A percentile compares a stretch with the other conserved stretches of the same genome.
Evolutionary conservation across 805 yeast species (phyloP).

Genomic region (Komagataella phaffii): DNA sequence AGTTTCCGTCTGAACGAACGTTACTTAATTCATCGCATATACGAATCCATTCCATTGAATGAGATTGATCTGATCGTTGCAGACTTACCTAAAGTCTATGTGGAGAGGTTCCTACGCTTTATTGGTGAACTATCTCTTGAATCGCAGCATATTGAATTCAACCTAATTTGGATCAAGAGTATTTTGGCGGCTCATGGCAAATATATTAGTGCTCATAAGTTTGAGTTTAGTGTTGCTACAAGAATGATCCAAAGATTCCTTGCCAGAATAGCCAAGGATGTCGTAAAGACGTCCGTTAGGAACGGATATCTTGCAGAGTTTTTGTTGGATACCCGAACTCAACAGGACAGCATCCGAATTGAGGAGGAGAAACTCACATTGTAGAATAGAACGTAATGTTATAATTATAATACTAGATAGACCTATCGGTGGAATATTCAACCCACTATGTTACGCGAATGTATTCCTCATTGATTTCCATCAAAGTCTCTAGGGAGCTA

Average conservation of each 20-base stretch:
- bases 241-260: constrained; percentile 67
- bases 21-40: constrained; percentile 57
- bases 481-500: neutral
- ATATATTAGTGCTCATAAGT: constrained; percentile 49
- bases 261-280: constrained; percentile 60
- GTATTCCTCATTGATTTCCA: too few relatives aligned
- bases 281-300: constrained; percentile 37
- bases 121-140: constrained; percentile 56
- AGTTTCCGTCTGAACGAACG: constrained; percentile 83
- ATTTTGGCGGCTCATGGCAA: constrained; percentile 65
- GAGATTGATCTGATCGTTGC: constrained; percentile 56
- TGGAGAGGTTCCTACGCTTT: constrained; percentile 51
- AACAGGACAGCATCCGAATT: neutral
- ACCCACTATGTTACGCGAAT: neutral
- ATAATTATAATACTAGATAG: neutral
- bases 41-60: constrained; percentile 56
- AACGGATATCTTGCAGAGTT: constrained; percentile 44
- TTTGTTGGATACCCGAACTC: constrained; percentile 17
- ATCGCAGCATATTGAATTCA: constrained; percentile 76
- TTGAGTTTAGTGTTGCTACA: constrained; percentile 47
- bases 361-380: neutral
- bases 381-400: neutral
- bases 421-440: neutral
- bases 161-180: constrained; percentile 66
- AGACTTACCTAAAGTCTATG: constrained; percentile 69